Base-by-base conservation (phyloP, 148 eudicot species). In the Polygonum aviculare region DNA sequence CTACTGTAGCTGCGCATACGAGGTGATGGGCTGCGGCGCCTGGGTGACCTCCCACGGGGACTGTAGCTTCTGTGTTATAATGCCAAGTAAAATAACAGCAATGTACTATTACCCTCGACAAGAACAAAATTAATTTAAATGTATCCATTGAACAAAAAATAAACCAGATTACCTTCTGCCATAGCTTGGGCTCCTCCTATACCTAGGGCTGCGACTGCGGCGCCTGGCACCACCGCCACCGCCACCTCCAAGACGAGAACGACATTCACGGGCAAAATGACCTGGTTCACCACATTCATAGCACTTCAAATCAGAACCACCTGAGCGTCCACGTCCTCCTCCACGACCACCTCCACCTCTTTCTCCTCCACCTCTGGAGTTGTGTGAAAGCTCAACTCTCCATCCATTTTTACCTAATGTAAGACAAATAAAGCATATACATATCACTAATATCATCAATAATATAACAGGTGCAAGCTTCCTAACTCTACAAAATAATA, bases 381-480 rank as follows among this genome's bases (percentile, higher is more conserved):
- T 95, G 84, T 95, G 98, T 5, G 98, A 95, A 54, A 95, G 84
- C 83, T 95, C 98, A 47, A 95, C 97, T 84, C 98, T 92, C 98
- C 98, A 95, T 21, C 98, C 98, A 86, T 92, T 90, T 81, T 88
- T 92, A 79, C 97, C 98, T 94, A 31, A 3, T 8, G 81, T 69
- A 59, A 21, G 74, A 75, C 36, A 19, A 49, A 47, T 54, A 12
- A 22, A 38, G 18, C 41, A 49, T 7, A 19, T 65, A 31, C 9
- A 7, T 15, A 51, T 16, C 33, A 12, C 49, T 4, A 36, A 22
- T 74, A 39, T 3, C 67, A 18, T 3, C 21, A 31, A 33, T 62
- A 5, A 31, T 31, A 16, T 15, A 65, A 36, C 36, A 62, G 69
- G 0, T 11, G 15, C 39, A 59, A 21, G 26, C 26, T 10, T n/a